These are phyloP conservation scores for Penicillium maclennaniae DNA, from an alignment of 495 filamentous ascomycete species.

Conservation along the genomic window DNA sequence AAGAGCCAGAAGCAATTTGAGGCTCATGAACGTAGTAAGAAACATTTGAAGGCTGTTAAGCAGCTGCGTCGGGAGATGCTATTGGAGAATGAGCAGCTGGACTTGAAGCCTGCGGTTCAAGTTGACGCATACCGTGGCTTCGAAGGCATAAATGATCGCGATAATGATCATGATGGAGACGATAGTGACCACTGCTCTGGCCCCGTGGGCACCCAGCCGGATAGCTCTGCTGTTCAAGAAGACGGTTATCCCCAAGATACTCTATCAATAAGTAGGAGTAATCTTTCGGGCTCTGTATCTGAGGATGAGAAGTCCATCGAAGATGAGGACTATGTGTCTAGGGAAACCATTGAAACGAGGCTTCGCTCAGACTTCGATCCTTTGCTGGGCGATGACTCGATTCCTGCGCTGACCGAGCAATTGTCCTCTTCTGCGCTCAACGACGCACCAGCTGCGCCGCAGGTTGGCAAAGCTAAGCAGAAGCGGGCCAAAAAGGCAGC, in stretches of 20 bases:
- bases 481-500: constrained; percentile 81
- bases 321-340: constrained; percentile 46
- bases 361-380: constrained; percentile 12
- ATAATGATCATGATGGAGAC: not conserved
- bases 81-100: constrained; percentile 58
- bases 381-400: constrained; percentile 4
- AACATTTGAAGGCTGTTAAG: constrained; percentile 81
- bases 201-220: not conserved
- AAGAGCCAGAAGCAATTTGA: constrained; percentile 90
- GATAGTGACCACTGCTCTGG: not conserved
- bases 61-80: constrained; percentile 78
- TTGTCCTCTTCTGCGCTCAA: constrained; percentile 19
- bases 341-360: constrained; percentile 40
- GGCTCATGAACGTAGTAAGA: constrained; percentile 95
- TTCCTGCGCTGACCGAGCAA: constrained; percentile 20
- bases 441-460: constrained; percentile 35
- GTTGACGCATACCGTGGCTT: not conserved
- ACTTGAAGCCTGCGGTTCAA: constrained; percentile 13
- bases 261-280: not conserved
- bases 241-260: not conserved
- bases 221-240: not conserved
- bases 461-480: constrained; percentile 81
- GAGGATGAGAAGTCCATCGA: constrained; percentile 9
- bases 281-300: not conserved
- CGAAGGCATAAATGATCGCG: not conserved